Base-by-base conservation (phyloP, 495 filamentous ascomycete genomes). In the Aspergillus avenaceus region DNA sequence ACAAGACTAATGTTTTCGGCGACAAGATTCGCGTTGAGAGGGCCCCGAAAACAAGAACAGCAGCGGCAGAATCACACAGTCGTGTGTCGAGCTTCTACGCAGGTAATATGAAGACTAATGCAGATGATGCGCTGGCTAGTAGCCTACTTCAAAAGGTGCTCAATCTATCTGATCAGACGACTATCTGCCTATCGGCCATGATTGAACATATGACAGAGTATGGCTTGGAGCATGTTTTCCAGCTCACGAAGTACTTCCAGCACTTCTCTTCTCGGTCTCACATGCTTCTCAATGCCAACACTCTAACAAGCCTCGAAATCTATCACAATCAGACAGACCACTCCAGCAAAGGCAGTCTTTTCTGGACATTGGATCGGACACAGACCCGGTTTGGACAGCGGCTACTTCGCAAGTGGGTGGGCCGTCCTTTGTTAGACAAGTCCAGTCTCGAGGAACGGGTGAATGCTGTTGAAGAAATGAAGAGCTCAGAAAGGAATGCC, bases 281-380 rank as follows among this genome's bases (percentile, higher is more conserved):
- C 58, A 97, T 99, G 93, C 75, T 97, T 3, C 76, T 99, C 51
- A 97, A 96, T 59, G 93, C 91, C 14, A 99, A 96, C 48, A 99
- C 91, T 0, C 62, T 99, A 28, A 90, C 91, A 12, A 96, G 89
- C 59, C 75, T 99, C 12, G 93, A 99, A 64, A 88, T 99, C 2
- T 99, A 97, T 64, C 84, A 91, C 23, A 99, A 99, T 53, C 84
- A 90, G 53, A 97, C 93, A 0, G 92, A 99, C 60, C 78, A 91
- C 47, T 79, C 80, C 0, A 80, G 84, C 37, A 95, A 88, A 56
- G 93, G 95, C 0, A 96, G 91, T 64, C 75, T 99, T 13, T 88
- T 97, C 64, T 99, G 93, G 93, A 90, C 91, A 0, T 70, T 99
- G 22, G 90, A 99, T 65, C 88, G 93, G 47, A 99, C 93, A 1